Evolutionary conservation across 768 basidiomycete genomes (phyloP).

Genomic region (Suillus luteus): DNA sequence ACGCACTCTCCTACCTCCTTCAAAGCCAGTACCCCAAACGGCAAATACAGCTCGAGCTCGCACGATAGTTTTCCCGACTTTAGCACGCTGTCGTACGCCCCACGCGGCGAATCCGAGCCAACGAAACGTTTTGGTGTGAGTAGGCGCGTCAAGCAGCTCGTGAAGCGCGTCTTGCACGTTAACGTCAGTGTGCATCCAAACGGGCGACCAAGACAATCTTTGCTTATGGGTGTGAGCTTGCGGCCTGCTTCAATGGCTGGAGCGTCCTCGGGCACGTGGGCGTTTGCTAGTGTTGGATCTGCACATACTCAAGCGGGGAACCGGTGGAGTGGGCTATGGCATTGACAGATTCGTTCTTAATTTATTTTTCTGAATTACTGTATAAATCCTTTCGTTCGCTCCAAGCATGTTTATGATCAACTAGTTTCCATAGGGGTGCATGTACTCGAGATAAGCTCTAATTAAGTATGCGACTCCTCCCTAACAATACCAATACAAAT

Average conservation of each 20-base stretch:
- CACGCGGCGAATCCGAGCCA: constrained; percentile 4
- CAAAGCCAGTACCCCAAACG: constrained; percentile 7
- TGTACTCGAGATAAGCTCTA: not conserved
- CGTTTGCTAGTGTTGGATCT: constrained; percentile 20
- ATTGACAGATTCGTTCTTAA: constrained; percentile 5
- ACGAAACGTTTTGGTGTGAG: constrained; percentile 19
- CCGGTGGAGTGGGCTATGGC: constrained; percentile 30
- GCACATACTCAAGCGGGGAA: constrained; percentile 8
- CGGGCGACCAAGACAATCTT: constrained; percentile 10
- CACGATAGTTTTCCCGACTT: constrained; percentile 19
- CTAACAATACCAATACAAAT: constrained; percentile 5
- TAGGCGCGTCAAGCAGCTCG: constrained; percentile 26
- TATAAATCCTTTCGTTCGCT: not conserved
- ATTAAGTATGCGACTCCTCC: not conserved
- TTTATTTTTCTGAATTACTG: not conserved
- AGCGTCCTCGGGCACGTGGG: constrained; percentile 23
- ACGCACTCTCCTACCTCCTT: not conserved
- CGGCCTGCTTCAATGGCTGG: constrained; percentile 5
- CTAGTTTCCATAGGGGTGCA: not conserved
- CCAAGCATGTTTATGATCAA: not conserved
- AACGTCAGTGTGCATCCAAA: constrained; percentile 8
- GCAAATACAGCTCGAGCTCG: constrained; percentile 7
- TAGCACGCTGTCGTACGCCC: constrained; percentile 16
- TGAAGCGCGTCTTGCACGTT: constrained; percentile 24
- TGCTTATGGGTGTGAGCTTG: constrained; percentile 8